A percentile compares a stretch with the other conserved stretches of the same genome.
phyloP scores from a whole-genome alignment of 1,284 basidiomycete species.

The Austroboletus niveus region DNA sequence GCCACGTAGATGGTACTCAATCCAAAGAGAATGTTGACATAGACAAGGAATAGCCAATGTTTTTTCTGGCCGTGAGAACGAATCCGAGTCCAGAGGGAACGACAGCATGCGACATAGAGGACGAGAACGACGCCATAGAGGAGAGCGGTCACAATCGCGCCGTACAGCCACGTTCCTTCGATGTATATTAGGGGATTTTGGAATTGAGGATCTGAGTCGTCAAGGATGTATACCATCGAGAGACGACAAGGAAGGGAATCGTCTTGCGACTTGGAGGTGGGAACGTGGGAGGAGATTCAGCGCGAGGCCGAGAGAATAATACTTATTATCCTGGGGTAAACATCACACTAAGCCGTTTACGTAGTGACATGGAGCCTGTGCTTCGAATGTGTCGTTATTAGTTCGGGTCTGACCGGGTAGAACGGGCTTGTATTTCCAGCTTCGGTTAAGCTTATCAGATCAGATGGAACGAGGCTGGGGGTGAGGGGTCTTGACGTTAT shows the following conservation, averaged over 20 bases:
- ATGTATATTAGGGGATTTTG: slow-evolving; percentile 19
- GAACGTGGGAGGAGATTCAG: slow-evolving; percentile 1
- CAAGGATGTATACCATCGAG: slow-evolving; percentile 13
- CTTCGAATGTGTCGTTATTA: too few relatives aligned
- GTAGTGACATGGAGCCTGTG: neutral
- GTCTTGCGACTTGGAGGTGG: slow-evolving; percentile 3
- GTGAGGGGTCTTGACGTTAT: too few relatives aligned
- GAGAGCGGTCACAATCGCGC: slow-evolving; percentile 28
- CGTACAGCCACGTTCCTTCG: slow-evolving; percentile 33
- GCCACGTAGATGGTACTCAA: slow-evolving; percentile 32
- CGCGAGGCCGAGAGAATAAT: too few relatives aligned
- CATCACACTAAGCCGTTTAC: slow-evolving; percentile 1
- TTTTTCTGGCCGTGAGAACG: slow-evolving; percentile 12
- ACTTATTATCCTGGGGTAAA: too few relatives aligned
- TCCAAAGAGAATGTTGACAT: slow-evolving; percentile 32
- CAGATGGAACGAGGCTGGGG: too few relatives aligned
- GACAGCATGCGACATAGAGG: slow-evolving; percentile 26
- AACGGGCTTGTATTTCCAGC: too few relatives aligned
- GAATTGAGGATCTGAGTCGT: slow-evolving; percentile 13
- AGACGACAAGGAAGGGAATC: neutral
- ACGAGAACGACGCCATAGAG: slow-evolving; percentile 32
- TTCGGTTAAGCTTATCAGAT: too few relatives aligned
- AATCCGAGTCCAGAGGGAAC: slow-evolving; percentile 29
- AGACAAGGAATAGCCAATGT: slow-evolving; percentile 28
- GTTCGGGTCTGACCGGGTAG: too few relatives aligned